Evolutionary conservation across 2,329 filamentous ascomycete genomes (phyloP), one percentile per base, ranked within the genome.

Genomic region (Colletotrichum scovillei): DNA sequence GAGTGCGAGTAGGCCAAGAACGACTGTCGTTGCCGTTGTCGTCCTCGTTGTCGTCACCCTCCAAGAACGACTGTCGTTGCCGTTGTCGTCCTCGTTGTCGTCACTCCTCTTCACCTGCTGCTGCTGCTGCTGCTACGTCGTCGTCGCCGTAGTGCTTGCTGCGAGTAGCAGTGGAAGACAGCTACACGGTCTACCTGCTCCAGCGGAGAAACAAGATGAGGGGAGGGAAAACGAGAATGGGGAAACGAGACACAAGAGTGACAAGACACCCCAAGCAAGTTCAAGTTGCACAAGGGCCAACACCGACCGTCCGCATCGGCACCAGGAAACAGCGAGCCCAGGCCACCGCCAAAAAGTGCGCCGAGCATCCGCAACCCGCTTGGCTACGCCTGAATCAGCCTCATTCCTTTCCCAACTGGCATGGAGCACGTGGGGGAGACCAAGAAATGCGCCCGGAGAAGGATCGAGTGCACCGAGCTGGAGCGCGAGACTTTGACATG

Each of bases 321-420:
- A 55, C 63, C 65, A 75, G 69, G 69, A 53, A 46, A 70, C 63
- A 73, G 53, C 59, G 14, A 72, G 57, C 73, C 70, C 67, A 73
- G 71, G 60, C 62, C 71, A 70, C 67, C 62, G 68, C 67, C 71
- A 67, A 70, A 70, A 67, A 62, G 62, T 72, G 67, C 67, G 71
- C 71, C 69, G 69, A 65, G 60, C 63, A 73, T 73, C 72, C 69
- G 66, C 70, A 73, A 65, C 70, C 70, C 70, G 72, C 72, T 74
- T 74, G 71, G 71, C 71, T 72, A 73, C 71, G 68, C 71, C 75
- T 78, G 78, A 78, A 77, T 79, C 77, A 80, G 79, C 79, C 79
- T 80, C 79, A 79, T 78, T 77, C 76, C 78, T 76, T 73, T 69
- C 72, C 49, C 53, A 49, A 73, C 70, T 75, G 59, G 67, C 71